Evolutionary conservation across 2,329 filamentous ascomycete genomes (phyloP).

Genomic region (Didymella pomorum): DNA sequence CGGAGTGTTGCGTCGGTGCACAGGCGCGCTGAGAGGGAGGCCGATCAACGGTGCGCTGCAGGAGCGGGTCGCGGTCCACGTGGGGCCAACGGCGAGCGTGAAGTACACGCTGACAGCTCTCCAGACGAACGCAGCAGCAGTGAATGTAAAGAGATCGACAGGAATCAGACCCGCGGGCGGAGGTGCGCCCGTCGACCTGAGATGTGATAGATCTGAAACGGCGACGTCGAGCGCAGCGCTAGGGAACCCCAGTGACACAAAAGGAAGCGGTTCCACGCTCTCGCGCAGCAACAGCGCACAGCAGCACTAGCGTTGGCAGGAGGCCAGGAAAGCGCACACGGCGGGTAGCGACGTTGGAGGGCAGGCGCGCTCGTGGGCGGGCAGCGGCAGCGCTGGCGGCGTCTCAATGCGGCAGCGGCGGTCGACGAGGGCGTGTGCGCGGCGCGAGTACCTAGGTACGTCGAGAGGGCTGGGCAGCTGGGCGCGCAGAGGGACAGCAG

Average conservation of each 20-base stretch:
- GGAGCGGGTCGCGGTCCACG: constrained; percentile 19
- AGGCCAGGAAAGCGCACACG: not conserved
- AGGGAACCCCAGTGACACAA: constrained; percentile 22
- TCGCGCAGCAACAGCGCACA: constrained; percentile 19
- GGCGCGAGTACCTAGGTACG: not conserved
- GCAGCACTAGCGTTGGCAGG: constrained; percentile 11
- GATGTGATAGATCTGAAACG: constrained; percentile 48
- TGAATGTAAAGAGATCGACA: constrained; percentile 30
- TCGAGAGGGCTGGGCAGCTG: not conserved
- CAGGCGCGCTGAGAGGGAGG: not conserved
- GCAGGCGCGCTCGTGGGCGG: constrained; percentile 4
- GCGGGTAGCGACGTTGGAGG: not conserved
- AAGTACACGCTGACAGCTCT: constrained; percentile 19
- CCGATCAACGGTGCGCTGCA: constrained; percentile 12
- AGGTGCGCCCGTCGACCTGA: constrained; percentile 33
- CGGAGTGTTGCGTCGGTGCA: not conserved
- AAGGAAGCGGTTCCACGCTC: constrained; percentile 8
- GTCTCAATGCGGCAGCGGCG: constrained; percentile 14
- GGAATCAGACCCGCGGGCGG: constrained; percentile 21
- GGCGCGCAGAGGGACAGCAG: constrained; percentile 8
- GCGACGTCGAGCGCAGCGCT: constrained; percentile 31
- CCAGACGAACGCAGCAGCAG: constrained; percentile 20
- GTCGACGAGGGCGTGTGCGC: constrained; percentile 8
- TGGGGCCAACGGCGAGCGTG: constrained; percentile 28
- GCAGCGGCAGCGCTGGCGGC: constrained; percentile 5